Evolutionary conservation across 2,329 filamentous ascomycete species (phyloP).

Genomic region (Fusarium humuli): DNA sequence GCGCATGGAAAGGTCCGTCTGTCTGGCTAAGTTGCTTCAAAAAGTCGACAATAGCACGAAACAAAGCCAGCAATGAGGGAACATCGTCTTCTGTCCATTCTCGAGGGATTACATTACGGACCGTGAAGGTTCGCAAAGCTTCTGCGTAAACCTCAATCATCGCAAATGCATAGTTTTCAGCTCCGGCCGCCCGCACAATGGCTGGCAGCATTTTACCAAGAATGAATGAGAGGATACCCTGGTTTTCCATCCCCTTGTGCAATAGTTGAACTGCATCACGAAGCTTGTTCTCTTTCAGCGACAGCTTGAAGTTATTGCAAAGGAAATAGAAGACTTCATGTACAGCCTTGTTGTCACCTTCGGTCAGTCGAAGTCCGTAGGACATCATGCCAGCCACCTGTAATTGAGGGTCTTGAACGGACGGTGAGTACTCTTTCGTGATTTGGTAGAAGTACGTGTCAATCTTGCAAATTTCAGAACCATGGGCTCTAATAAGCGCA

Average conservation of each 20-base stretch:
- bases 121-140: constrained; percentile 55
- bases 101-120: constrained; percentile 50
- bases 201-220: constrained; percentile 66
- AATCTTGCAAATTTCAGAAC: constrained; percentile 63
- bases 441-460: constrained; percentile 69
- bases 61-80: constrained; percentile 48
- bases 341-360: constrained; percentile 61
- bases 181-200: constrained; percentile 56
- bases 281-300: constrained; percentile 62
- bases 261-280: constrained; percentile 60
- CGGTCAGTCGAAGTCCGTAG: constrained; percentile 66
- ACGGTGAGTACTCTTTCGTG: constrained; percentile 66
- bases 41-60: constrained; percentile 49
- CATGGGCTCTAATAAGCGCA: constrained; percentile 65
- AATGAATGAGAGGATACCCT: constrained; percentile 59
- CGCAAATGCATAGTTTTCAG: constrained; percentile 56
- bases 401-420: constrained; percentile 66
- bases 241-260: constrained; percentile 60
- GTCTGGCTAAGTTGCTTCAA: constrained; percentile 44
- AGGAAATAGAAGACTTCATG: constrained; percentile 68
- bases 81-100: constrained; percentile 53
- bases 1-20: constrained; percentile 32
- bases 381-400: constrained; percentile 67
- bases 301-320: constrained; percentile 67
- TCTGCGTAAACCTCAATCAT: constrained; percentile 63